These are phyloP conservation scores for Fusarium sp. DNA, from an alignment of 2,329 filamentous ascomycete genomes.

Conservation along the genomic window DNA sequence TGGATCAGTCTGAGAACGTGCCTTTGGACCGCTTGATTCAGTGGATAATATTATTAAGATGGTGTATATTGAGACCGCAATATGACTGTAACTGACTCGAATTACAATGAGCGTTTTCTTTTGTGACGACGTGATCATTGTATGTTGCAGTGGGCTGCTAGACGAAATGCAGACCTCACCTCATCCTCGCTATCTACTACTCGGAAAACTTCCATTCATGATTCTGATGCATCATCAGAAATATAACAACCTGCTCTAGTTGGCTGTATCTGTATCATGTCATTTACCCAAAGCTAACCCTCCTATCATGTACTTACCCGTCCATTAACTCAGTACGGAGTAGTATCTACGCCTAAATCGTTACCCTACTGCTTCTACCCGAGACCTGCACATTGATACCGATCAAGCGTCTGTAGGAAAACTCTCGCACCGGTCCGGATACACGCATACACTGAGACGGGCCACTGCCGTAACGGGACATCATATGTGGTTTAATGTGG, in stretches of 20 bases:
- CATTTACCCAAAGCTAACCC: slow-evolving; percentile 11
- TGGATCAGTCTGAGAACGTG: slow-evolving; percentile 9
- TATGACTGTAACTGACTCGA: slow-evolving; percentile 16
- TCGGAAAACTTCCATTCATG: slow-evolving; percentile 10
- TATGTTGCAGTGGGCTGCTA: slow-evolving; percentile 4
- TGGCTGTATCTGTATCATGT: not conserved
- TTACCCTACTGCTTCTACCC: slow-evolving; percentile 22
- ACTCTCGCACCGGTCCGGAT: slow-evolving; percentile 16
- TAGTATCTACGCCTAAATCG: slow-evolving; percentile 10
- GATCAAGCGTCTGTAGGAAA: slow-evolving; percentile 21
- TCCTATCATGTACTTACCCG: slow-evolving; percentile 26
- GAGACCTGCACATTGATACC: slow-evolving; percentile 35
- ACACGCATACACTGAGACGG: slow-evolving; percentile 24
- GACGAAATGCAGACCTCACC: slow-evolving; percentile 12
- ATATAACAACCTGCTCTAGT: not conserved
- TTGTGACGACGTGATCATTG: not conserved
- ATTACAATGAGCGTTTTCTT: slow-evolving; percentile 4
- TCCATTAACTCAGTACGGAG: slow-evolving; percentile 1
- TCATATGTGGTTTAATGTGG: slow-evolving; percentile 18
- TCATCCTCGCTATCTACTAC: slow-evolving; percentile 10
- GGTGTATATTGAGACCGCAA: slow-evolving; percentile 12
- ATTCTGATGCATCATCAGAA: slow-evolving; percentile 30
- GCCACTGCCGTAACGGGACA: slow-evolving; percentile 11
- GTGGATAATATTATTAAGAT: slow-evolving; percentile 8
- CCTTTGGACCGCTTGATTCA: slow-evolving; percentile 14